A percentile compares a stretch with the other conserved stretches of the same genome.
These are phyloP conservation scores for Sugiyamaella mastotermitis DNA, from an alignment of 805 yeast genomes.

Conservation along the genomic window DNA sequence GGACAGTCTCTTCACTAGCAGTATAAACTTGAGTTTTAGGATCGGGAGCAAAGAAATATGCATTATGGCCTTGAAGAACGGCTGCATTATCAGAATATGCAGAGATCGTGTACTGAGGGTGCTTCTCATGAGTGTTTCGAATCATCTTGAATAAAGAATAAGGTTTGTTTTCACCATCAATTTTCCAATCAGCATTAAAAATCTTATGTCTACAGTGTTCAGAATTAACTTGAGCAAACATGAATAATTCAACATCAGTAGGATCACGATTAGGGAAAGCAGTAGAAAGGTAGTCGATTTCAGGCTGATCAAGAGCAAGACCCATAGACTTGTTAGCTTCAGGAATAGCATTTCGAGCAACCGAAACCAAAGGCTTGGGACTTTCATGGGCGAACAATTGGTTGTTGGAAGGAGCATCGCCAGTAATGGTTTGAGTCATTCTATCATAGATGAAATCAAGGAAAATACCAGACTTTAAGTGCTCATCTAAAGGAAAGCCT, in stretches of 20 bases:
- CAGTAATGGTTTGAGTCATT: conserved; percentile 69
- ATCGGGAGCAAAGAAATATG: conserved; percentile 75
- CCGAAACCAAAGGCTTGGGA: conserved; percentile 74
- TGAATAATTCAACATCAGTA: conserved; percentile 94
- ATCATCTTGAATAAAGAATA: conserved; percentile 87
- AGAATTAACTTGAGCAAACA: conserved; percentile 99
- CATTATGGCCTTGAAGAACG: conserved; percentile 78
- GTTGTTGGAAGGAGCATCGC: conserved; percentile 54
- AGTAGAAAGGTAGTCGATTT: conserved; percentile 76
- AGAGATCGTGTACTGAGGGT: conserved; percentile 77
- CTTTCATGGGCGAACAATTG: conserved; percentile 71
- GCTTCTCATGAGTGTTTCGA: conserved; percentile 79
- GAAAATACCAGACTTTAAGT: conserved; percentile 47
- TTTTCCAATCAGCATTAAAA: conserved; percentile 97
- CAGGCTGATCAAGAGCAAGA: conserved; percentile 90
- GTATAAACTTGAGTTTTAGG: conserved; percentile 65
- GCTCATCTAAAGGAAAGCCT: conserved; percentile 60
- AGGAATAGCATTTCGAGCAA: conserved; percentile 50
- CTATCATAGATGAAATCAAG: conserved; percentile 78
- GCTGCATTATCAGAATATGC: conserved; percentile 99
- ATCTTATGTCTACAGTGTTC: conserved; percentile 99
- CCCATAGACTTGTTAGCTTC: conserved; percentile 82
- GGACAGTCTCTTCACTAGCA: conserved; percentile 69
- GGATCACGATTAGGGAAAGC: conserved; percentile 91
- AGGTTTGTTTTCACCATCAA: conserved; percentile 73